phyloP scores from a whole-genome alignment of 192 early-diverging fungal species.

The Coemansia sp. region DNA sequence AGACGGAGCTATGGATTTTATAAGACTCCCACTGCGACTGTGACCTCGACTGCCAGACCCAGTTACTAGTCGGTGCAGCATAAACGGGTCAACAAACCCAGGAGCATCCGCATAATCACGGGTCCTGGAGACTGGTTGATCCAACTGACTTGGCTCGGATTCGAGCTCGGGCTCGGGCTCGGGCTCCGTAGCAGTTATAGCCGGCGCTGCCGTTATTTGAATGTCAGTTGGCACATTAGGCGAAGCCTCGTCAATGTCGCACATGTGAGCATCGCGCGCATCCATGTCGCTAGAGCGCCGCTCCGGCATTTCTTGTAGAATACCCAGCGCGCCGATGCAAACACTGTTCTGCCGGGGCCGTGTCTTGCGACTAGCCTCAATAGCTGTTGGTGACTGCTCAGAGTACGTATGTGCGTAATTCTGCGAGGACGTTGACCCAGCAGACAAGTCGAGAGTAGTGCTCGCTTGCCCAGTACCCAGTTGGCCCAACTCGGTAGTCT shows the following conservation, averaged over 20 bases:
- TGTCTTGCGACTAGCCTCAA: neutral
- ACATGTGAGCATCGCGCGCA: neutral
- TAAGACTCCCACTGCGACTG: slow-evolving; percentile 29
- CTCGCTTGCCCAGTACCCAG: neutral
- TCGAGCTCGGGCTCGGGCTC: neutral
- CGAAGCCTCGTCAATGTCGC: slow-evolving; percentile 13
- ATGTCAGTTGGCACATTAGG: slow-evolving; percentile 7
- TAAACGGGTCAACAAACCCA: slow-evolving; percentile 12
- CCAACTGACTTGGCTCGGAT: neutral
- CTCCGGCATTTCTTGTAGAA: slow-evolving; percentile 26
- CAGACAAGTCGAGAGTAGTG: neutral
- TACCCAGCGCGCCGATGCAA: slow-evolving; percentile 25
- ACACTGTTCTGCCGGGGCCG: slow-evolving; percentile 35
- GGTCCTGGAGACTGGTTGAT: neutral
- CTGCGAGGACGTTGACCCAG: neutral
- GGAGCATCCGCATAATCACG: neutral
- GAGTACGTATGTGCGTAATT: neutral
- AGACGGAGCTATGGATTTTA: slow-evolving; percentile 15
- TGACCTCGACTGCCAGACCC: slow-evolving; percentile 24
- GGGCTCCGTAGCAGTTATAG: neutral
- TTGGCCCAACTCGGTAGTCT: slow-evolving; percentile 3
- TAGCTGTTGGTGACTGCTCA: neutral
- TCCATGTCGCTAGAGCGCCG: slow-evolving; percentile 22
- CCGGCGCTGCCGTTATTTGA: neutral
- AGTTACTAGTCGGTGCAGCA: slow-evolving; percentile 11